These are phyloP conservation scores for Trichoderma guizhouense DNA, from an alignment of 2,329 filamentous ascomycete species.

Conservation along the genomic window DNA sequence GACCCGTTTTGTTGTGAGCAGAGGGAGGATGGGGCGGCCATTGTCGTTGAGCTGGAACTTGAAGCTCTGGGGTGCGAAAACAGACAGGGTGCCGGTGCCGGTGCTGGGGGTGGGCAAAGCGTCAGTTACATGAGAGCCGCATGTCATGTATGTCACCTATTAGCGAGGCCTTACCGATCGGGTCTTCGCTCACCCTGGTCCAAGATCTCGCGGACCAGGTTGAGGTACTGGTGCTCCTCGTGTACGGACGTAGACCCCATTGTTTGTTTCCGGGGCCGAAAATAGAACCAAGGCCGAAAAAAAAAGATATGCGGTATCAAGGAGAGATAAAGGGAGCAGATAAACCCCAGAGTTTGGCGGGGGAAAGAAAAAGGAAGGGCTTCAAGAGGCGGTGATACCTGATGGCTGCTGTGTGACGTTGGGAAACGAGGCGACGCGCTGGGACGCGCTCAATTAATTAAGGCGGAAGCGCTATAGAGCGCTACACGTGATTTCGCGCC, in stretches of 20 bases:
- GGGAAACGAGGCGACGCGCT: neutral
- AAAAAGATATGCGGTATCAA: neutral
- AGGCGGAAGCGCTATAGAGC: neutral
- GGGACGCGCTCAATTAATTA: neutral
- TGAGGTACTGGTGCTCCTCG: slow-evolving; percentile 92
- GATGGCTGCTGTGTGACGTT: neutral
- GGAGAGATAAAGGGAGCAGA: neutral
- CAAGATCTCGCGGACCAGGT: slow-evolving; percentile 83
- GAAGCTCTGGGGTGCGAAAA: slow-evolving; percentile 83
- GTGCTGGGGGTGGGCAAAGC: slow-evolving; percentile 53
- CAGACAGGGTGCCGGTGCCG: slow-evolving; percentile 84
- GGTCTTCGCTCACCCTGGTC: slow-evolving; percentile 80
- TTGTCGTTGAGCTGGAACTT: slow-evolving; percentile 76
- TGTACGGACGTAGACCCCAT: slow-evolving; percentile 43
- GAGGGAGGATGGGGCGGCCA: slow-evolving; percentile 69
- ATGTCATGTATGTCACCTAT: neutral
- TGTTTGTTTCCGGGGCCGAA: neutral
- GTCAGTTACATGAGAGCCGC: neutral
- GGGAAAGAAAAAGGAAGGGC: neutral
- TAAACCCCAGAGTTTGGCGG: neutral
- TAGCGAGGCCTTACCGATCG: slow-evolving; percentile 60
- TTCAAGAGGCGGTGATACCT: neutral
- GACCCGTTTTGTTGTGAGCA: slow-evolving; percentile 96
- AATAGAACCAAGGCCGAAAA: neutral
- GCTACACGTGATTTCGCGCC: slow-evolving; percentile 11